Evolutionary conservation across 2,329 filamentous ascomycete genomes (phyloP).

Genomic region (Tolypocladium ovalisporum): DNA sequence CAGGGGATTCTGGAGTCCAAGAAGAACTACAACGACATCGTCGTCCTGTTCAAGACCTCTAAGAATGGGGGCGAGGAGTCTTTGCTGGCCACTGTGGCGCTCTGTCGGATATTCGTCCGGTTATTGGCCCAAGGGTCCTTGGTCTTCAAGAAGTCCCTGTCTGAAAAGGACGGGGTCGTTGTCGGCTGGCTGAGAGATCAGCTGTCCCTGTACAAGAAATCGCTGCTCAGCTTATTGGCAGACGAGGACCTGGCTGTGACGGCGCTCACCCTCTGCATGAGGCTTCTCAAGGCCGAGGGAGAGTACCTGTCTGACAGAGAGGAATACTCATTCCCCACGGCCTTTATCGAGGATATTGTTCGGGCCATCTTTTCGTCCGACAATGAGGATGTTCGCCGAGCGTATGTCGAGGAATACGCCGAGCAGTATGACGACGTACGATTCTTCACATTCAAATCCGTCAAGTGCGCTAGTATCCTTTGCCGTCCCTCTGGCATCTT

Average conservation of each 20-base stretch:
- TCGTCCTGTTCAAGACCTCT: slow-evolving; percentile 49
- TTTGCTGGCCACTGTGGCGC: slow-evolving; percentile 62
- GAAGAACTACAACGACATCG: slow-evolving; percentile 88
- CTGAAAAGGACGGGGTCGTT: slow-evolving; percentile 65
- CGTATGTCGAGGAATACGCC: slow-evolving; percentile 70
- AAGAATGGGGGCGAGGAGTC: slow-evolving; percentile 40
- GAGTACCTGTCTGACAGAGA: slow-evolving; percentile 48
- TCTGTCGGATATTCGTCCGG: slow-evolving; percentile 79
- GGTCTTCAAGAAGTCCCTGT: slow-evolving; percentile 49
- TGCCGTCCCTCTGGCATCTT: slow-evolving; percentile 12
- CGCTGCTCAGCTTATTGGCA: slow-evolving; percentile 50
- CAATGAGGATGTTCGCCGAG: slow-evolving; percentile 49
- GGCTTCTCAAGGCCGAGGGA: slow-evolving; percentile 69
- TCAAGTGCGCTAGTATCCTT: slow-evolving; percentile 46
- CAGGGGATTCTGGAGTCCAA: slow-evolving; percentile 73
- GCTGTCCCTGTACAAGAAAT: slow-evolving; percentile 57
- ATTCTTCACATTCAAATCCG: slow-evolving; percentile 66
- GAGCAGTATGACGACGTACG: slow-evolving; percentile 75
- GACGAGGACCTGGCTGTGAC: slow-evolving; percentile 56
- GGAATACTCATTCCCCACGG: slow-evolving; percentile 58
- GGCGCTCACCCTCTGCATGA: slow-evolving; percentile 71
- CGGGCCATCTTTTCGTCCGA: slow-evolving; percentile 46
- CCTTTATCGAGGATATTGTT: slow-evolving; percentile 56
- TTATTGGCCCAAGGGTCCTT: slow-evolving; percentile 66
- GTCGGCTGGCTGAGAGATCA: slow-evolving; percentile 69